phyloP scores from a whole-genome alignment of 805 yeast species.

The Barnettozyma wickerhamii region DNA sequence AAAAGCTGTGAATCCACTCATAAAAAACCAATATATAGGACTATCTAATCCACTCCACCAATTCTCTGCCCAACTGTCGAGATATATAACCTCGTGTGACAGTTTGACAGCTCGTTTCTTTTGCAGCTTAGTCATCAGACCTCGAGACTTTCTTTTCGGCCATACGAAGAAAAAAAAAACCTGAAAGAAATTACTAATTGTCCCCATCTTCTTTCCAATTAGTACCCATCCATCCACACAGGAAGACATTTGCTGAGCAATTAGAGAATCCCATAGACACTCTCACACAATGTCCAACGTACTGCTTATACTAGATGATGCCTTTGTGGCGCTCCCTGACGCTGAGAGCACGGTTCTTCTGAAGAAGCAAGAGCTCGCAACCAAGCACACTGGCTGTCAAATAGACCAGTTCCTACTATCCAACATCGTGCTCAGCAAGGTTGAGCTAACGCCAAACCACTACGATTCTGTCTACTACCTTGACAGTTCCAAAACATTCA shows the following conservation, averaged over 20 bases:
- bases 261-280: neutral
- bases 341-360: slow-evolving; percentile 18
- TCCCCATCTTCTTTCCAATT: too few relatives aligned
- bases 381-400: slow-evolving; percentile 9
- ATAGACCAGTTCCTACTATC: slow-evolving; percentile 25
- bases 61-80: neutral
- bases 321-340: slow-evolving; percentile 21
- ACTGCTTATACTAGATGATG: slow-evolving; percentile 22
- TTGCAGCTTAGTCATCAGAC: slow-evolving; percentile 3
- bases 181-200: neutral
- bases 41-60: neutral
- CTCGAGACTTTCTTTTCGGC: neutral
- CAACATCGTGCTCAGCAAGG: slow-evolving; percentile 23
- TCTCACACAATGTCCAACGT: slow-evolving; percentile 16
- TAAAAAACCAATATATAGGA: neutral
- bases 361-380: slow-evolving; percentile 17
- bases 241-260: too few relatives aligned
- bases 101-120: neutral
- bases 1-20: neutral
- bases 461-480: slow-evolving; percentile 25
- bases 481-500: slow-evolving; percentile 18
- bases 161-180: neutral
- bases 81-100: too few relatives aligned
- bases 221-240: too few relatives aligned
- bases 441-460: slow-evolving; percentile 14